These are phyloP conservation scores for Claviceps pusilla DNA, from an alignment of 2,329 filamentous ascomycete genomes.

Conservation along the genomic window DNA sequence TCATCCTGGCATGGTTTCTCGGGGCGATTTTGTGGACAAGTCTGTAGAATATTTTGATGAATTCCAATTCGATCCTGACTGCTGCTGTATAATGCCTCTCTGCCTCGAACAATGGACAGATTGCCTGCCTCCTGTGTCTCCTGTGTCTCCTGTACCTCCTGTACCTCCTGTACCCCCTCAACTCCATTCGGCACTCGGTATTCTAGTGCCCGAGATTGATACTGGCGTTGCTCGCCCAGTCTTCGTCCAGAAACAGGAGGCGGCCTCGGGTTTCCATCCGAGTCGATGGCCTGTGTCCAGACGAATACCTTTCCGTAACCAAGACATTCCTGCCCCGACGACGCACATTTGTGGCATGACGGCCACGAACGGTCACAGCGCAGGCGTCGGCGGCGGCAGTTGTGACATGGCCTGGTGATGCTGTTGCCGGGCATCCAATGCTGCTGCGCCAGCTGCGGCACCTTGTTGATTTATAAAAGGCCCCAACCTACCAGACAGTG, in stretches of 20 bases:
- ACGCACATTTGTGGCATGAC: constrained; percentile 42
- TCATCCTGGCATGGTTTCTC: neutral
- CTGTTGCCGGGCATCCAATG: constrained; percentile 19
- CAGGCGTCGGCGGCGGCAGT: constrained; percentile 44
- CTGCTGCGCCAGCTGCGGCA: neutral
- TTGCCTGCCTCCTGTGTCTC: neutral
- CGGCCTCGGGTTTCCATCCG: constrained; percentile 29
- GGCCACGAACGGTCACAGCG: constrained; percentile 48
- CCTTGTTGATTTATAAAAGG: neutral
- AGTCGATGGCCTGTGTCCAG: constrained; percentile 40
- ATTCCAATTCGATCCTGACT: neutral
- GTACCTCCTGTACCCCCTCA: neutral
- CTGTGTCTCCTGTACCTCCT: neutral
- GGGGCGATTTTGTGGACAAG: neutral
- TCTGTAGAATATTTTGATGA: neutral
- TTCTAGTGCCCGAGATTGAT: neutral
- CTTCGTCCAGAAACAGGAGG: constrained; percentile 11
- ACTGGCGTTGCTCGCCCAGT: neutral
- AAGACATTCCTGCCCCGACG: constrained; percentile 41
- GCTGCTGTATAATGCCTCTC: neutral
- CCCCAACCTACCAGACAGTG: neutral
- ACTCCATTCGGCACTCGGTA: neutral
- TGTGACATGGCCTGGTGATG: constrained; percentile 38
- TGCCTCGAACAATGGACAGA: neutral
- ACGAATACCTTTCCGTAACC: constrained; percentile 47